These are phyloP conservation scores for Pachyrhizus erosus DNA, from an alignment of 306 rosid species.

Conservation along the genomic window DNA sequence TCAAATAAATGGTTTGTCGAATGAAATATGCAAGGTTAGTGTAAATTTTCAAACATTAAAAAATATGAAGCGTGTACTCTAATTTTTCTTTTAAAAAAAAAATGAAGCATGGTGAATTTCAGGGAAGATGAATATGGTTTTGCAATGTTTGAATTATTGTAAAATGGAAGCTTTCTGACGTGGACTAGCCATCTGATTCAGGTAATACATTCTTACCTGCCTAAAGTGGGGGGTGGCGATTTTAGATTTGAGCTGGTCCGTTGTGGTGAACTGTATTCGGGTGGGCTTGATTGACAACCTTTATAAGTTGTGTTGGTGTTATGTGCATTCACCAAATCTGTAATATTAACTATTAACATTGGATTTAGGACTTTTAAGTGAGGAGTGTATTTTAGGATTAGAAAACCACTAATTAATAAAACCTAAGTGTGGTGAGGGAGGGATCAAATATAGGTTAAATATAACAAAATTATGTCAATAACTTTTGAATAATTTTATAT, in stretches of 20 bases:
- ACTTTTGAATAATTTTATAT: no score
- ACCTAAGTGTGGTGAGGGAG: no score
- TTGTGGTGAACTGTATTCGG: not conserved
- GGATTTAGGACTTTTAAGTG: not conserved
- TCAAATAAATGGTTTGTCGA: slow-evolving; percentile 6
- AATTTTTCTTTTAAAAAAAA: not conserved
- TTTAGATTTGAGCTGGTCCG: not conserved
- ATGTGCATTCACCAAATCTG: not conserved
- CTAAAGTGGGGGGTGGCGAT: not conserved
- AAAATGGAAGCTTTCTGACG: not conserved
- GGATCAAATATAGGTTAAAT: no score
- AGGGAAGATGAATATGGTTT: not conserved
- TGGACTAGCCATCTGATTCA: not conserved
- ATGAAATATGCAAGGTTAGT: not conserved
- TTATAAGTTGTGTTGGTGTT: not conserved
- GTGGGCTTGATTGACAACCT: not conserved
- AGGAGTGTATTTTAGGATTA: not conserved
- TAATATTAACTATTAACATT: not conserved
- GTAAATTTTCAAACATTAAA: not conserved
- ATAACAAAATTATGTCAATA: no score
- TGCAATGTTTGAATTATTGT: not conserved
- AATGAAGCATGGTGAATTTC: not conserved
- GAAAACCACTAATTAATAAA: no score
- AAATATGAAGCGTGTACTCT: not conserved
- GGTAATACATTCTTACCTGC: not conserved